Evolutionary conservation across 345 rosid species (phyloP), one percentile per base, ranked within the genome.

Genomic region (Microthlaspi erraticum): DNA sequence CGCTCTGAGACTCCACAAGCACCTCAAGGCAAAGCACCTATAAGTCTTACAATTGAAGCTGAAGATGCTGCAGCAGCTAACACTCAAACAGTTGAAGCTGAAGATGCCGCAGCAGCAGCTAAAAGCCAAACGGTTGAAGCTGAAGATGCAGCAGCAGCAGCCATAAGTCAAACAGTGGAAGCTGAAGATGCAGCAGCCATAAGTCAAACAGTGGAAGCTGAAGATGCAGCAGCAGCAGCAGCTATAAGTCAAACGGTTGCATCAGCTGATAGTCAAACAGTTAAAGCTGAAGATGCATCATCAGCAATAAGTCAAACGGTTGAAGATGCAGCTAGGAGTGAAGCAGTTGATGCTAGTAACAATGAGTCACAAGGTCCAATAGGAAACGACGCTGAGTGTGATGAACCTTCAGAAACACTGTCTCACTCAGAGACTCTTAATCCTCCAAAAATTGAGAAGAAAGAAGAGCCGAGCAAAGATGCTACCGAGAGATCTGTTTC

Each of bases 291-390:
- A 32, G 68, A 63, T 46, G 55, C 32, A 6, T 11, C 32, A 6
- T 11, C 59, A 43, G 41, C 26, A 20, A 54, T 10, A 20, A 55
- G 12, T 33, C 55, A 43, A 62, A 71, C 19, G 6, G 14, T n/a
- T 38, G 71, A 64, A 48, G 67, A 60, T 48, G 78, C 78, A 34
- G 51, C 54, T 46, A 55, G 37, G 18, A 69, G 20, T 38, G 45
- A 8, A 54, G 53, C 66, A 11, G 65, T 60, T 60, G 55, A 69
- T 63, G 33, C 66, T 26, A 26, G 29, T 26, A 46, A 55, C 59
- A 17, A 44, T 37, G 32, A 61, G 62, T 17, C 54, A 68, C 59
- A 69, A 39, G 46, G 32, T 55, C 45, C 44, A 48, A 2, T 33
- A 31, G 66, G 29, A 41, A 62, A 62, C 5, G 36, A 41, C 10